Conservation (phyloP, 371 early-diverging fungal species). For the Haplosporangium sp. region DNA sequence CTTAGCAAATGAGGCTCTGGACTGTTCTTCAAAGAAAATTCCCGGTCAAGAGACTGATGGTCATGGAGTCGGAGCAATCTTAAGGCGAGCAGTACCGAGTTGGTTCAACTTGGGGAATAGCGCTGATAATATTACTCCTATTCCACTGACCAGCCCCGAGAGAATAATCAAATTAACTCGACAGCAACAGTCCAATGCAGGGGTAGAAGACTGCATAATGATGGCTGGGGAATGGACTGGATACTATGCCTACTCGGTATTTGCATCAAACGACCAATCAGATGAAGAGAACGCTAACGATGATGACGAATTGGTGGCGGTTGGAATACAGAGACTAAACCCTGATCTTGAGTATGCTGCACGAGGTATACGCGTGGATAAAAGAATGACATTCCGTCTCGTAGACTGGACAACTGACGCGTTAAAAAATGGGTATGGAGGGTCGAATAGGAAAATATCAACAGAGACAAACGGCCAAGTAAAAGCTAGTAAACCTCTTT, state of each 20-base stretch:
- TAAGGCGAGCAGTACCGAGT: constrained; percentile 1
- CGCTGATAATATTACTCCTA: not conserved
- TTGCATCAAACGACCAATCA: not conserved
- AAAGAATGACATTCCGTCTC: constrained; percentile 7
- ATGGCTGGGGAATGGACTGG: constrained; percentile 18
- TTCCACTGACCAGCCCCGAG: constrained; percentile 8
- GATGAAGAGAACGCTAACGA: not conserved
- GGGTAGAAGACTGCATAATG: not conserved
- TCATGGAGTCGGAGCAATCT: not conserved
- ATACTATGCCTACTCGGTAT: constrained; percentile 15
- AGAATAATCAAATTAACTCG: not conserved
- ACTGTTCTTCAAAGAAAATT: not conserved
- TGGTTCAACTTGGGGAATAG: constrained; percentile 19
- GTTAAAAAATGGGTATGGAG: not conserved
- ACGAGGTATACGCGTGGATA: constrained; percentile 13
- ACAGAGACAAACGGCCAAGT: not conserved
- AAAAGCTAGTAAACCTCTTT: not conserved
- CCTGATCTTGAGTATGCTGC: constrained; percentile 9
- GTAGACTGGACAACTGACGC: constrained; percentile 15
- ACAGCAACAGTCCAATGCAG: not conserved
- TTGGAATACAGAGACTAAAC: not conserved
- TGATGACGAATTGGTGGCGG: not conserved
- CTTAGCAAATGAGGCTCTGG: not conserved
- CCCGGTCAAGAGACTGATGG: not conserved
- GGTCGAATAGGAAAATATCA: not conserved